Evolutionary conservation across 2,329 filamentous ascomycete species (phyloP).

Genomic region (Diaporthe vaccinii): DNA sequence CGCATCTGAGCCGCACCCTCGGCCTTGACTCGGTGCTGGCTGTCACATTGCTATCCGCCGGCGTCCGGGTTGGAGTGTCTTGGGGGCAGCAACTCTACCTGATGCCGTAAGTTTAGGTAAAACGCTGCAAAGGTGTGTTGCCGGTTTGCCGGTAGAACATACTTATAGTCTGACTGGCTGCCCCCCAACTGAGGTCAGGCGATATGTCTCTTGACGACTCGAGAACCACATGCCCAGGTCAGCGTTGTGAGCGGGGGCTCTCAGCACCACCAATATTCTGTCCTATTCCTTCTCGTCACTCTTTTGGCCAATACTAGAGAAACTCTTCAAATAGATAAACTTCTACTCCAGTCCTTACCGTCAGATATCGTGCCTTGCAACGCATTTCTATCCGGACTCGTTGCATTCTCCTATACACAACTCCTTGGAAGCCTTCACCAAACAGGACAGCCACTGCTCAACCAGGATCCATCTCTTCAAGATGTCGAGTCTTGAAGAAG

Average conservation of each 20-base stretch:
- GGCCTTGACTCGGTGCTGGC: constrained; percentile 30
- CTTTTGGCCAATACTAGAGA: constrained; percentile 17
- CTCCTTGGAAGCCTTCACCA: not conserved
- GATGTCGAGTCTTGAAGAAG: constrained; percentile 49
- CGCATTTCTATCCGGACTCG: not conserved
- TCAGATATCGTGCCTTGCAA: not conserved
- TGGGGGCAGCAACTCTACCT: not conserved
- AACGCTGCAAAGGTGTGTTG: not conserved
- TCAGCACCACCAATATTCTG: constrained; percentile 7
- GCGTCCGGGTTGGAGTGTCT: not conserved
- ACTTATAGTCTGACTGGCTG: constrained; percentile 9
- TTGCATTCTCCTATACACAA: not conserved
- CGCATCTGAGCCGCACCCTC: constrained; percentile 19
- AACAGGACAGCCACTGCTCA: not conserved
- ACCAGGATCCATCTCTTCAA: not conserved
- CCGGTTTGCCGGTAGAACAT: constrained; percentile 13
- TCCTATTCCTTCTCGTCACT: constrained; percentile 31
- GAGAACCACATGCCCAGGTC: constrained; percentile 39
- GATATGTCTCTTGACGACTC: constrained; percentile 38
- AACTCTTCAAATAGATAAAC: constrained; percentile 6
- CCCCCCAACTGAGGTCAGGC: constrained; percentile 30
- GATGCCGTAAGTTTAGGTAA: constrained; percentile 7
- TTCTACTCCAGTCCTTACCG: not conserved
- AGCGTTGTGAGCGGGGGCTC: constrained; percentile 31
- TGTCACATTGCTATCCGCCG: constrained; percentile 17